phyloP scores from a whole-genome alignment of 202 grass and related monocot species.

The Eragrostis tef region DNA sequence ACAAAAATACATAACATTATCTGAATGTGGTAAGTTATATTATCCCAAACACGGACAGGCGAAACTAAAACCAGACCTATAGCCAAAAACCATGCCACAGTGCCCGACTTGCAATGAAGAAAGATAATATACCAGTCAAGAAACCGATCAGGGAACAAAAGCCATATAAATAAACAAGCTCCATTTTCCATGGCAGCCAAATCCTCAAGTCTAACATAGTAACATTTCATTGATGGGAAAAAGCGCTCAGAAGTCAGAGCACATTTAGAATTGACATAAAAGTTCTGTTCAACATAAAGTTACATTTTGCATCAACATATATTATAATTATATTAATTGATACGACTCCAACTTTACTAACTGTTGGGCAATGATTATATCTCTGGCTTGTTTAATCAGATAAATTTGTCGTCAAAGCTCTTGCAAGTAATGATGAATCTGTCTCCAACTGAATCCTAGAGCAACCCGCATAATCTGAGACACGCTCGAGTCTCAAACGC shows the following conservation, averaged over 20 bases:
- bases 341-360: no score
- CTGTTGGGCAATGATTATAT: no score
- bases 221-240: not conserved
- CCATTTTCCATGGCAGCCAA: slow-evolving; percentile 6
- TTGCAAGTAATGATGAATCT: no score
- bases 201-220: slow-evolving; percentile 6
- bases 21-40: not conserved
- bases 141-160: not conserved
- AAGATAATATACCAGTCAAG: not conserved
- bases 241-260: not conserved
- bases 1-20: not conserved
- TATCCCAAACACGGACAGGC: not conserved
- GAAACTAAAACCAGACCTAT: no score
- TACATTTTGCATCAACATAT: no score
- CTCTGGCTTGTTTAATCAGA: no score
- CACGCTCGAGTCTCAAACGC: no score
- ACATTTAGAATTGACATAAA: slow-evolving; percentile 16
- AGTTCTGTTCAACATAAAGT: slow-evolving; percentile 32
- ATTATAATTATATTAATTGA: no score
- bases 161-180: not conserved
- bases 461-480: no score
- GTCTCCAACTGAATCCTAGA: no score
- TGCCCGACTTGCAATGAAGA: not conserved
- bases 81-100: not conserved
- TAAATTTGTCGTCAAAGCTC: no score